A percentile compares a stretch with the other conserved stretches of the same genome.
phyloP scores from a whole-genome alignment of 352 stramenopile species.

The Phytophthora cryptogea region DNA sequence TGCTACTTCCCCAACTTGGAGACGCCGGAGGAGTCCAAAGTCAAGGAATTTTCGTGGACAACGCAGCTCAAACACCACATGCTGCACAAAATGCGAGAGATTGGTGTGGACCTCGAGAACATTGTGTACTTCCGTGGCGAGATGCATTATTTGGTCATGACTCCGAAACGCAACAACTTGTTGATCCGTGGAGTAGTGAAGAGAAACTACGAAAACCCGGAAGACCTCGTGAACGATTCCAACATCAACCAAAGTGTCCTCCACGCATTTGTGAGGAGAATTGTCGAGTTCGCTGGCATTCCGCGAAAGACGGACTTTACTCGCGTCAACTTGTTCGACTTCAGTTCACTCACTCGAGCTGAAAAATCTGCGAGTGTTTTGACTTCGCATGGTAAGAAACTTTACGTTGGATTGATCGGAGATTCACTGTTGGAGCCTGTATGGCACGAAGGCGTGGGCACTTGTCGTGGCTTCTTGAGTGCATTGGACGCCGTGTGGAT shows the following conservation, averaged over 20 bases:
- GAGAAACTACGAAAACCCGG: slow-evolving; percentile 54
- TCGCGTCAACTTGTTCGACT: slow-evolving; percentile 74
- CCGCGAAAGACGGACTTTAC: slow-evolving; percentile 53
- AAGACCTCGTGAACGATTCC: slow-evolving; percentile 52
- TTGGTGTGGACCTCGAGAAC: slow-evolving; percentile 72
- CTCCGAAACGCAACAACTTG: slow-evolving; percentile 64
- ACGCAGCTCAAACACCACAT: slow-evolving; percentile 75
- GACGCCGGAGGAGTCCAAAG: slow-evolving; percentile 60
- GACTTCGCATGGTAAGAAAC: slow-evolving; percentile 56
- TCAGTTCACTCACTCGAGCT: slow-evolving; percentile 67
- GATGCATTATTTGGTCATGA: slow-evolving; percentile 87
- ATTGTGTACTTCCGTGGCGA: slow-evolving; percentile 83
- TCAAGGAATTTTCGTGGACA: slow-evolving; percentile 77
- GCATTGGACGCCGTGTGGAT: slow-evolving; percentile 74
- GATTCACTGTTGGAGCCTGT: slow-evolving; percentile 80
- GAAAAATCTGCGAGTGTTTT: slow-evolving; percentile 65
- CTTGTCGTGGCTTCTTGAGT: slow-evolving; percentile 75
- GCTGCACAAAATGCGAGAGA: slow-evolving; percentile 61
- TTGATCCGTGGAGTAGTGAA: slow-evolving; percentile 60
- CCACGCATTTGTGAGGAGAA: slow-evolving; percentile 54
- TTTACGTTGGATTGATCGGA: slow-evolving; percentile 74
- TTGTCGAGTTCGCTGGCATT: slow-evolving; percentile 72
- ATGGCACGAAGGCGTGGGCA: slow-evolving; percentile 78
- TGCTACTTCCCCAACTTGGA: slow-evolving; percentile 76
- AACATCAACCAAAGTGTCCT: slow-evolving; percentile 58